Base-by-base conservation (phyloP, 345 rosid species). In the Alliaria petiolata region DNA sequence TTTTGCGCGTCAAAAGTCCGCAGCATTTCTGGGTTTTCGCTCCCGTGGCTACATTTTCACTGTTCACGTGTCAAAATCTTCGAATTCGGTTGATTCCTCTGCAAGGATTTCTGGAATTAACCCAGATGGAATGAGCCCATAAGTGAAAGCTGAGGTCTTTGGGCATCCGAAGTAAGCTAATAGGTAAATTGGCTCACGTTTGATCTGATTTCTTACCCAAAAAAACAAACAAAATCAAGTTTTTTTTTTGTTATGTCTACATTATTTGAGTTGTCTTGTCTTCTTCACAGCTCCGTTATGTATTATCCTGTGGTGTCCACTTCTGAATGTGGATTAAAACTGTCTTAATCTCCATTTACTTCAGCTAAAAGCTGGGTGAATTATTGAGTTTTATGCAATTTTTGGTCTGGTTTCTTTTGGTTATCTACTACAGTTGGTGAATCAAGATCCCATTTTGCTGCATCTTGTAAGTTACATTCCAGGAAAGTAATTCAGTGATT, bases 261-360 rank as follows among this genome's bases (percentile, higher is more conserved):
- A 59, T 47, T 49, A 14, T 47, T 47, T 60, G 75, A 47, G 67
- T 12, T 70, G 52, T 50, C 42, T 13, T 39, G 51, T 59, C 51
- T 45, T 59, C 51, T 45, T 25, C 49, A 55, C 34, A 26, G 22
- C 53, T 65, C 42, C 34, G 33, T 65, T 65, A 35, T 55, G 51
- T 61, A 8, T 61, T 53, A 67, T 74, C 62, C 14, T 57, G 54
- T 66, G 62, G 73, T 74, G 67, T 51, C 73, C 62, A 40, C 39
- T 58, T 47, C 55, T 49, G 30, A 31, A 15, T 49, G 5, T 74
- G 1, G 33, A 50, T 49, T 47, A 9, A 2, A 47, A 8, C 65
- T 65, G 70, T 73, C 77, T 52, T 65, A 26, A n/a, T 57, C 15
- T 72, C 6, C 56, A 52, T 52, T 50, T 35, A 74, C 11, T 33